Evolutionary conservation across 495 filamentous ascomycete species (phyloP), one percentile per base, ranked within the genome.

Genomic region (Podospora australis): DNA sequence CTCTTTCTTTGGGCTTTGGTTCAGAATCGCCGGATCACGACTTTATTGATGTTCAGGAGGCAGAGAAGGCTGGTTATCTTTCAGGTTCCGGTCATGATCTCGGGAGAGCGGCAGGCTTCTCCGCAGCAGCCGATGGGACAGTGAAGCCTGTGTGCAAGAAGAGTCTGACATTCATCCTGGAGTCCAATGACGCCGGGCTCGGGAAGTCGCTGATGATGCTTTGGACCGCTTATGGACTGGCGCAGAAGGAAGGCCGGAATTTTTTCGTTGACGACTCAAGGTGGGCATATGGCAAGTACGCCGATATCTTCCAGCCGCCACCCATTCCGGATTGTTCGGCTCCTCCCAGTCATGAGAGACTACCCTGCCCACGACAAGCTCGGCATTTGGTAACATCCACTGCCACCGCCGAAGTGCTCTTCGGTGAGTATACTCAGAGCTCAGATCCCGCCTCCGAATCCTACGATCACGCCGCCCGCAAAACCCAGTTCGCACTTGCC

Each of bases 211-310:
- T 90, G 48, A 72, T 90, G 71, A 74, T 81, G 60, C 53, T 90
- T 28, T 90, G 86, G 84, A 81, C 78, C 51, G 80, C 86, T 19
- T 90, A 88, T 52, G 86, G 84, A 9, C 64, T 90, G 28, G 85
- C 86, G 4, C 67, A 79, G 55, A 73, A 78, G 42, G 84, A 90
- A 59, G 75, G 71, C 8, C 65, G 86, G 17, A 73, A 77, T 1
- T 90, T 90, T 57, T 88, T 88, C 64, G 66, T 90, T 52, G 82
- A 90, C 54, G 86, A 88, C 58, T 78, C 79, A 5, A 71, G 79
- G 48, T 90, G 86, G 86, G 77, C 81, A 1, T 90, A 88, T 59
- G 86, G 87, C 3, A 68, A 75, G 30, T 89, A 82, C 58, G 73
- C 67, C 2, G 72, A 72, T 44, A 87, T 79, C 58, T 89, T 90